phyloP scores from a whole-genome alignment of 768 basidiomycete genomes.

The Podaxis pistillaris region DNA sequence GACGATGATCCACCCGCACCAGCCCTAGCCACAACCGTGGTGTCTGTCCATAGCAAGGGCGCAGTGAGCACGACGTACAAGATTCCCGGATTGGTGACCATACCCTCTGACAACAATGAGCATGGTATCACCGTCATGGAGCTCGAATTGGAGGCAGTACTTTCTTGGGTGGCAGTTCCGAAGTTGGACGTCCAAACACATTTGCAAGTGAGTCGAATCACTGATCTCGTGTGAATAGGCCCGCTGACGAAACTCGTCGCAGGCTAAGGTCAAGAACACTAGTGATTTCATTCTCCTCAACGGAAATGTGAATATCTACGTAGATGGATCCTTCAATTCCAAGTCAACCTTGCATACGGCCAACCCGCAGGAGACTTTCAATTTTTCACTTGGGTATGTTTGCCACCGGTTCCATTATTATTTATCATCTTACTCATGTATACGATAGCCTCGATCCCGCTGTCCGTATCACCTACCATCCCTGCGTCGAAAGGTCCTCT shows the following conservation, averaged over 20 bases:
- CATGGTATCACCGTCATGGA: constrained; percentile 34
- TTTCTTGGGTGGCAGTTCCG: constrained; percentile 37
- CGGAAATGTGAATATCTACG: constrained; percentile 36
- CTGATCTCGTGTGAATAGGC: background rate
- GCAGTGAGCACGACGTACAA: constrained; percentile 31
- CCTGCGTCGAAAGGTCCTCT: constrained; percentile 29
- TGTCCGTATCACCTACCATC: constrained; percentile 38
- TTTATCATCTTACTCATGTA: background rate
- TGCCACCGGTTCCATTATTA: background rate
- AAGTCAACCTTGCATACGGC: constrained; percentile 31
- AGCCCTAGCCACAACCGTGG: background rate
- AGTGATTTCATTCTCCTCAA: constrained; percentile 36
- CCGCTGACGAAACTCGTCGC: background rate
- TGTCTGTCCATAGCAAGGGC: constrained; percentile 25
- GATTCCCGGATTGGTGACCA: constrained; percentile 30
- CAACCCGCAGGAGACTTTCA: constrained; percentile 38
- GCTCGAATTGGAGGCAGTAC: constrained; percentile 28
- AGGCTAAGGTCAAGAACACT: constrained; percentile 39
- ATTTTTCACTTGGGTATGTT: constrained; percentile 37
- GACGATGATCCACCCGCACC: constrained; percentile 4
- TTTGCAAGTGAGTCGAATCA: constrained; percentile 24
- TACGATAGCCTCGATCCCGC: constrained; percentile 34
- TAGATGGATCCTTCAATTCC: constrained; percentile 42
- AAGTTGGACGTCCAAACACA: constrained; percentile 32
- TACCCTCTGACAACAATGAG: constrained; percentile 28